Evolutionary conservation across 2,329 filamentous ascomycete genomes (phyloP), one percentile per base, ranked within the genome.

Genomic region (Botrytis cinerea): DNA sequence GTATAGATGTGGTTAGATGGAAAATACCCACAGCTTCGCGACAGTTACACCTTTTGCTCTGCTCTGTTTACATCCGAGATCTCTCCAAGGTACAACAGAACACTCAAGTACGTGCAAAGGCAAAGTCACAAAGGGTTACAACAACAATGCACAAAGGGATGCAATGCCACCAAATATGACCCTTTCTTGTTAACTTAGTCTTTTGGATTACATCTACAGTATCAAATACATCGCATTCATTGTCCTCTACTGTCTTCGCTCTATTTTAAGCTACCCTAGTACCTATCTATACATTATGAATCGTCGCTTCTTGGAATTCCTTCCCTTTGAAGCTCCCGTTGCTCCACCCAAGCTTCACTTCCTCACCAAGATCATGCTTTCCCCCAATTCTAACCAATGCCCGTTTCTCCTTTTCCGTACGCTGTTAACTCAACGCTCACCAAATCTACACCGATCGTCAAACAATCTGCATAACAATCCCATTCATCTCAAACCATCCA

Each of bases 381-480:
- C 12, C 22, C n/a, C 9, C 59, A n/a, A 40, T 40, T n/a, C 59
- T 40, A n/a, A 16, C 59, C 59, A 61, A 61, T 61, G 3, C 59
- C 35, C 35, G 14, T 61, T 40, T n/a, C 59, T 40, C 35, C 35
- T 40, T 61, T 61, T 61, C 35, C 38, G 2, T 9, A 18, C 12
- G 5, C 25, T 40, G 22, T 38, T 14, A 10, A 61, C 35, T n/a
- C 14, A 14, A 61, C 35, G 5, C 51, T 54, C 35, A 6, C 22
- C 22, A n/a, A 61, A 40, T n/a, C 35, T 61, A 40, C 59, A 61
- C 7, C 35, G 35, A 61, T 38, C 59, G 35, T 61, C 59, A 61
- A 35, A 61, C 59, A 38, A 61, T 38, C 35, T 40, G 59, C 59
- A 61, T 61, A 61, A 61, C 35, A 61, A 61, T 38, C 40, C 16